Evolutionary conservation across 1,139 yeast genomes (phyloP).

Genomic region (Pichia sp.): DNA sequence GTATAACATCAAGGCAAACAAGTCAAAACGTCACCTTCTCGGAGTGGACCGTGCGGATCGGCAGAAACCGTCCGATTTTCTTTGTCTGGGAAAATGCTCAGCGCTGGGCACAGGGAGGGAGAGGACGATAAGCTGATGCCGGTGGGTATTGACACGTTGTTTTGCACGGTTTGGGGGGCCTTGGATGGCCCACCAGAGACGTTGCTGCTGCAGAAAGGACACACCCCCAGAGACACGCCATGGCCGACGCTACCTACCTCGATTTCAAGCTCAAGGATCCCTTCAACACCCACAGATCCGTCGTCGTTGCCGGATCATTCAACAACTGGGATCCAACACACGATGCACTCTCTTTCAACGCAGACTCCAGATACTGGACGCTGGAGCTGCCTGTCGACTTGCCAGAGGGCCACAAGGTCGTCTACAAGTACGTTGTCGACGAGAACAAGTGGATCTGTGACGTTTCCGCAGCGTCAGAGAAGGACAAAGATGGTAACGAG

Average conservation of each 20-base stretch:
- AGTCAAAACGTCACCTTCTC: neutral
- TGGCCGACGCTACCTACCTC: neutral
- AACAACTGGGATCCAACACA: slow-evolving; percentile 19
- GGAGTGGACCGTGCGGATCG: too few species aligned
- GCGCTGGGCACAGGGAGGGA: slow-evolving; percentile 3
- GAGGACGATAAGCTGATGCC: neutral
- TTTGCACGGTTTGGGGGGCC: too few species aligned
- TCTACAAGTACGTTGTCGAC: slow-evolving; percentile 29
- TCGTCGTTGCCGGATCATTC: slow-evolving; percentile 22
- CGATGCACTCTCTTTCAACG: slow-evolving; percentile 9
- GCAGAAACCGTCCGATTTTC: too few species aligned
- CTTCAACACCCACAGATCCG: slow-evolving; percentile 1
- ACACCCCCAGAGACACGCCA: too few species aligned
- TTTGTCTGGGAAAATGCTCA: slow-evolving; percentile 2
- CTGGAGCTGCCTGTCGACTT: slow-evolving; percentile 5
- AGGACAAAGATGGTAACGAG: slow-evolving; percentile 24
- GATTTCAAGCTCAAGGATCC: slow-evolving; percentile 13
- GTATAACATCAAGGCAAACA: too few species aligned
- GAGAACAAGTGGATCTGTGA: slow-evolving; percentile 27
- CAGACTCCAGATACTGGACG: slow-evolving; percentile 13
- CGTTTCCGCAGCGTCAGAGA: slow-evolving; percentile 19
- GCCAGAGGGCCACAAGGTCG: slow-evolving; percentile 19
- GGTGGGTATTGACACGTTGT: too few species aligned
- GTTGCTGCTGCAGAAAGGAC: too few species aligned
- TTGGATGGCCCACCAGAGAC: too few species aligned